phyloP scores from a whole-genome alignment of 2,329 filamentous ascomycete species.

The Daldinia eschscholtzii region DNA sequence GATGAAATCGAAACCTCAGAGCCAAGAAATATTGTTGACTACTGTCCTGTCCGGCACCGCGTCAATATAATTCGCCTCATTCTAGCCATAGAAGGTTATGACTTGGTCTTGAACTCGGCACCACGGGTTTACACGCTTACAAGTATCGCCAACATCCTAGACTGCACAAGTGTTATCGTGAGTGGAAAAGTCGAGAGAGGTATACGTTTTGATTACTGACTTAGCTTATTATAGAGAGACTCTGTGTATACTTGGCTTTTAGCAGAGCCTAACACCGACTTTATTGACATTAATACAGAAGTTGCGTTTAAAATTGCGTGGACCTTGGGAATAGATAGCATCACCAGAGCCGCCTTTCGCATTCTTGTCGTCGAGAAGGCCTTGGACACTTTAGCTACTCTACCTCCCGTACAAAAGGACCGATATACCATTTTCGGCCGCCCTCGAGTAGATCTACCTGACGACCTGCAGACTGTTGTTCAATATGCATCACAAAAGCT shows the following conservation, averaged over 20 bases:
- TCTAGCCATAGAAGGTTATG: slow-evolving; percentile 66
- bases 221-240: slow-evolving; percentile 55
- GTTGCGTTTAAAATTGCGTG: slow-evolving; percentile 69
- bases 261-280: slow-evolving; percentile 64
- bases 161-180: slow-evolving; percentile 61
- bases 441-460: slow-evolving; percentile 51
- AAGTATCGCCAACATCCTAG: slow-evolving; percentile 70
- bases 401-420: background rate
- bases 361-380: slow-evolving; percentile 74
- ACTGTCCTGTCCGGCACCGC: slow-evolving; percentile 73
- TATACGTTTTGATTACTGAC: slow-evolving; percentile 13
- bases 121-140: slow-evolving; percentile 76
- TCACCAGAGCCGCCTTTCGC: slow-evolving; percentile 65
- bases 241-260: slow-evolving; percentile 71
- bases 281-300: slow-evolving; percentile 75
- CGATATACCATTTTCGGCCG: slow-evolving; percentile 61
- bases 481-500: slow-evolving; percentile 46
- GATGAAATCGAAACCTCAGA: slow-evolving; percentile 31
- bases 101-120: slow-evolving; percentile 72
- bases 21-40: slow-evolving; percentile 63
- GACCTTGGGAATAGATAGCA: slow-evolving; percentile 57
- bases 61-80: slow-evolving; percentile 73
- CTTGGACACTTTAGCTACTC: slow-evolving; percentile 28
- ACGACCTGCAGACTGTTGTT: slow-evolving; percentile 52
- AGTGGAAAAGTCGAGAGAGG: slow-evolving; percentile 38